Evolutionary conservation across 1,139 yeast species (phyloP).

Genomic region (Yamadazyma triangularis): DNA sequence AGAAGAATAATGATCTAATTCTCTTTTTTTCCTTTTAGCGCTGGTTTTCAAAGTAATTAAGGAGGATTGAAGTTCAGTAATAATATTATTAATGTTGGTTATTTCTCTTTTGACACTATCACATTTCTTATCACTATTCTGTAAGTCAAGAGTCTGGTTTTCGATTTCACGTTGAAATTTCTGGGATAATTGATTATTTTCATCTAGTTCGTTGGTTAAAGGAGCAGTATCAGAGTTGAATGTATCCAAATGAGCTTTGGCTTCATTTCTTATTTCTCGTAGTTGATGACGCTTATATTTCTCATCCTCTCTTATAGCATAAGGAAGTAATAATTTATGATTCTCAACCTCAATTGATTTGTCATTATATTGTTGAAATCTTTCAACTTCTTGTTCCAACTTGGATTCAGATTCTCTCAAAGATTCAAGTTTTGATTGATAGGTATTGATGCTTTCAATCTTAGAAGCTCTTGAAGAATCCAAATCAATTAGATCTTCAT

Average conservation of each 20-base stretch:
- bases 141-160: neutral
- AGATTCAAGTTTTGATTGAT: conserved; percentile 23
- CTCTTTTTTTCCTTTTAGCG: conserved; percentile 1
- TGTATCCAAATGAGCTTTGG: conserved; percentile 26
- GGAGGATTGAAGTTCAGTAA: conserved; percentile 2
- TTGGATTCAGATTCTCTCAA: conserved; percentile 27
- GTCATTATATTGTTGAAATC: conserved; percentile 34
- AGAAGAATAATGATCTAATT: conserved; percentile 7
- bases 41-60: conserved; percentile 1
- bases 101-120: neutral
- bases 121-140: neutral
- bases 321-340: conserved; percentile 55
- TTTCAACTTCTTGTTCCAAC: conserved; percentile 36
- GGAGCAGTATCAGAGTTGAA: conserved; percentile 32
- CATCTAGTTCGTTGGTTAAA: conserved; percentile 14
- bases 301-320: conserved; percentile 54
- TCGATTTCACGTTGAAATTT: neutral
- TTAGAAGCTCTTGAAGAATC: conserved; percentile 38
- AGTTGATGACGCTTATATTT: conserved; percentile 38
- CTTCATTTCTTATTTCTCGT: conserved; percentile 39
- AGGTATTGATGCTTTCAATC: conserved; percentile 21
- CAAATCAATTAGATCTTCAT: conserved; percentile 50
- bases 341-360: conserved; percentile 41
- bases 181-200: neutral
- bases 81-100: neutral